phyloP scores from a whole-genome alignment of 2,329 filamentous ascomycete genomes.

The Endothia cerciana region DNA sequence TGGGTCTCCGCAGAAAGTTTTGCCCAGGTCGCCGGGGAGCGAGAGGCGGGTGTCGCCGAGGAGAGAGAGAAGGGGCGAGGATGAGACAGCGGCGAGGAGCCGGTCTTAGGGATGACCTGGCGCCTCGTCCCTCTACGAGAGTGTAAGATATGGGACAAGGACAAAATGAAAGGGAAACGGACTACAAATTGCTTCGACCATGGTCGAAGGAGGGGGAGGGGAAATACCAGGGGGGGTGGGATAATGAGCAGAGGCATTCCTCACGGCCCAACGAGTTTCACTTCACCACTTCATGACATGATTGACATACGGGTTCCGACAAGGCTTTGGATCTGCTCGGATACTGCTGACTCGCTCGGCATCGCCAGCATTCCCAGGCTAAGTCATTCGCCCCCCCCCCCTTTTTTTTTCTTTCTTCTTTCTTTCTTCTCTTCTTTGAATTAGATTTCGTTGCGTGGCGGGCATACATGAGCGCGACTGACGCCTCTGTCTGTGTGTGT shows the following conservation, averaged over 20 bases:
- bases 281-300: background rate
- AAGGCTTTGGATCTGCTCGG: background rate
- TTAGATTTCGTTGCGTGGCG: no score
- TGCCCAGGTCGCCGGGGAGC: conserved; percentile 7
- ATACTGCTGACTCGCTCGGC: no score
- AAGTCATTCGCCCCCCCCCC: no score
- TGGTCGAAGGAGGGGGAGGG: background rate
- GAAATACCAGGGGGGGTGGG: background rate
- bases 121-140: background rate
- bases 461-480: background rate
- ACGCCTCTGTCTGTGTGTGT: no score
- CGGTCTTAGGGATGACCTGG: conserved; percentile 18
- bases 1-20: background rate
- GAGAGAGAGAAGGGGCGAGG: background rate
- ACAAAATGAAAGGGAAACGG: conserved; percentile 7
- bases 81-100: conserved; percentile 14
- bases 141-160: conserved; percentile 8
- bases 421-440: background rate
- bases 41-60: background rate
- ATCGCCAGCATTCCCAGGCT: background rate
- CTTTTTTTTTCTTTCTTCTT: background rate
- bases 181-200: background rate
- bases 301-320: background rate
- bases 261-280: background rate
- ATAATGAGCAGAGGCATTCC: background rate